phyloP scores from a whole-genome alignment of 345 rosid species.

The Odontarrhena argentea region DNA sequence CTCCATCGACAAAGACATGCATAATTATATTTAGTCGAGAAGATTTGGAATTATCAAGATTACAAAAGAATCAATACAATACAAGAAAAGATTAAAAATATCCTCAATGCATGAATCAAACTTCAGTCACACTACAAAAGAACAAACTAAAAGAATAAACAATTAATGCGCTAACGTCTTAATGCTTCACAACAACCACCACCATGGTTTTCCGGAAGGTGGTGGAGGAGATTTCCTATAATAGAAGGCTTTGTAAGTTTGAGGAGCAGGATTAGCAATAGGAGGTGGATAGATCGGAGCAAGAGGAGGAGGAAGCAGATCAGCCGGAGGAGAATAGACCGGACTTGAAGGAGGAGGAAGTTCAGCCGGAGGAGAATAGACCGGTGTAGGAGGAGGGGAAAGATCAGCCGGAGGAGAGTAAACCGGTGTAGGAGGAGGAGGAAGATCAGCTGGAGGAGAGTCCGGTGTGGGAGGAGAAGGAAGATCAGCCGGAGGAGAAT shows the following conservation, averaged over 20 bases:
- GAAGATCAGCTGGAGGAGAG: background rate
- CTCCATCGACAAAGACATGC: background rate
- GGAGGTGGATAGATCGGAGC: conserved; percentile 11
- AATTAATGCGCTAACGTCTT: conserved; percentile 13
- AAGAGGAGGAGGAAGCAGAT: conserved; percentile 4
- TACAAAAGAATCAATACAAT: conserved; percentile 21
- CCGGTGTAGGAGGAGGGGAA: conserved; percentile 18
- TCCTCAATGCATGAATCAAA: conserved; percentile 21
- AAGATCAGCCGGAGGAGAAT: conserved; percentile 8
- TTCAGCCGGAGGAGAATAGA: conserved; percentile 20
- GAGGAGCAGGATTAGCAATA: conserved; percentile 18
- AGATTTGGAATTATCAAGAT: background rate
- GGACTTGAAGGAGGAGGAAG: conserved; percentile 16
- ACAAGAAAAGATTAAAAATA: background rate
- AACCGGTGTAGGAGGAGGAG: background rate
- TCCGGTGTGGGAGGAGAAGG: background rate
- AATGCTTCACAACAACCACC: conserved; percentile 32
- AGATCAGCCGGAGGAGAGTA: conserved; percentile 4
- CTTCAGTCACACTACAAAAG: conserved; percentile 9
- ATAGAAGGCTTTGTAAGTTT: conserved; percentile 31
- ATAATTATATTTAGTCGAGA: background rate
- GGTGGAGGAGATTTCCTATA: conserved; percentile 40
- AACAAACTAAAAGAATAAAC: background rate
- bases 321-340: background rate
- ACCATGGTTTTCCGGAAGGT: conserved; percentile 36